These are phyloP conservation scores for Houttuynia cordata DNA, from an alignment of 164 flowering plant species.

Conservation along the genomic window DNA sequence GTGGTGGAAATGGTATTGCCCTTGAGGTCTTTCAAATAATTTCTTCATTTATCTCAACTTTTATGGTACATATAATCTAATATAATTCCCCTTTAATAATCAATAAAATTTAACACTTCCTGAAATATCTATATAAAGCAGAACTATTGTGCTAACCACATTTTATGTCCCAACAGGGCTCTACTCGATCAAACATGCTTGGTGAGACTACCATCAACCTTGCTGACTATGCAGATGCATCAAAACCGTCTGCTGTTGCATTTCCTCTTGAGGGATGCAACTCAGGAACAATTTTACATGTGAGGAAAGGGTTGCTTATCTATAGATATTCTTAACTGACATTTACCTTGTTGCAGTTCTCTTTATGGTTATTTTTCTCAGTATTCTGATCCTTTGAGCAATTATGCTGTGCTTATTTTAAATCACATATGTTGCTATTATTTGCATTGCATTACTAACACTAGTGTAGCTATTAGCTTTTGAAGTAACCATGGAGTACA, in stretches of 20 bases:
- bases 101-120: neutral
- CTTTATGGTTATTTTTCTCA: neutral
- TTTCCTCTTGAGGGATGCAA: constrained; percentile 79
- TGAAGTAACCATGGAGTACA: neutral
- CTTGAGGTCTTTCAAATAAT: neutral
- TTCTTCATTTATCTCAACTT: no score
- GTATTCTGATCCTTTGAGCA: neutral
- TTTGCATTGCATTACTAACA: neutral
- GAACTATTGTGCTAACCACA: neutral
- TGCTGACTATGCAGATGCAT: constrained; percentile 87
- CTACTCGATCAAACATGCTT: constrained; percentile 80
- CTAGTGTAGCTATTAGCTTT: neutral
- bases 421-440: neutral
- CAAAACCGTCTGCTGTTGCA: constrained; percentile 49
- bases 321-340: neutral
- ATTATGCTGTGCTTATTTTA: neutral
- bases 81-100: neutral
- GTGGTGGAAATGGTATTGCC: constrained; percentile 74
- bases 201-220: constrained; percentile 89
- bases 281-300: constrained; percentile 72
- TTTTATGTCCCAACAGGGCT: constrained; percentile 44
- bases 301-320: constrained; percentile 23
- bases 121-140: neutral
- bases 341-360: neutral
- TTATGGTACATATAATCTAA: no score